These are phyloP conservation scores for Trapa bicornis DNA, from an alignment of 345 rosid species.

Conservation along the genomic window DNA sequence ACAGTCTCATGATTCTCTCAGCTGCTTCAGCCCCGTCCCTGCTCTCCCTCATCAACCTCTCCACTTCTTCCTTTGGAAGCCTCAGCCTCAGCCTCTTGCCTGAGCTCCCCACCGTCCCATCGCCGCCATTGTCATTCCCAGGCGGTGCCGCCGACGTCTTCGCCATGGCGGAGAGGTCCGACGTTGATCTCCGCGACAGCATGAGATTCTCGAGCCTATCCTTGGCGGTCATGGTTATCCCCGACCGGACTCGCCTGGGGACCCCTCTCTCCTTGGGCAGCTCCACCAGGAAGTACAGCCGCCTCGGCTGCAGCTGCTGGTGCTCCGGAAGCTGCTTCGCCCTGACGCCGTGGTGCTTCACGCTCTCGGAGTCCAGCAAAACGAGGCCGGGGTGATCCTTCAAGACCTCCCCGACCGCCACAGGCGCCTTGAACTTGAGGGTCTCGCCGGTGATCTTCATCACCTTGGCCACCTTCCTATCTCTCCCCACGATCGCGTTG, in stretches of 20 bases:
- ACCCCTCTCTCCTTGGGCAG: slow-evolving; percentile 36
- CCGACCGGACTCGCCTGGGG: slow-evolving; percentile 72
- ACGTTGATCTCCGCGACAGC: slow-evolving; percentile 66
- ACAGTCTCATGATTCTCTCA: slow-evolving; percentile 55
- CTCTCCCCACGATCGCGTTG: slow-evolving; percentile 51
- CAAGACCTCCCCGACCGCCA: slow-evolving; percentile 57
- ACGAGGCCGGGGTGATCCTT: slow-evolving; percentile 59
- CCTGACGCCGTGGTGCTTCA: slow-evolving; percentile 58
- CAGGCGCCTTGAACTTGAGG: slow-evolving; percentile 64
- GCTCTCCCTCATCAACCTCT: slow-evolving; percentile 55
- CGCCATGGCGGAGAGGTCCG: slow-evolving; percentile 56
- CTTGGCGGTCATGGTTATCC: slow-evolving; percentile 66
- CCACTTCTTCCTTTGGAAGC: slow-evolving; percentile 56
- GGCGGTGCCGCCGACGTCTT: too few relatives aligned
- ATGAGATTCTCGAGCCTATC: slow-evolving; percentile 75
- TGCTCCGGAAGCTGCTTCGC: slow-evolving; percentile 55
- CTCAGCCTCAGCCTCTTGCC: slow-evolving; percentile 45
- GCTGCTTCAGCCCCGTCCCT: slow-evolving; percentile 46
- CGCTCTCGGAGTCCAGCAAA: slow-evolving; percentile 65
- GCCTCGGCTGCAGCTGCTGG: slow-evolving; percentile 45
- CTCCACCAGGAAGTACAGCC: slow-evolving; percentile 85
- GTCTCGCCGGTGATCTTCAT: slow-evolving; percentile 91
- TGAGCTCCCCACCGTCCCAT: not conserved
- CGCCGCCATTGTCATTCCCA: slow-evolving; percentile 3
- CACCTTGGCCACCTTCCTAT: slow-evolving; percentile 35